A percentile compares a stretch with the other conserved stretches of the same genome.
phyloP scores from a whole-genome alignment of 2,329 filamentous ascomycete species.

The Chaetomiaceae sp. region DNA sequence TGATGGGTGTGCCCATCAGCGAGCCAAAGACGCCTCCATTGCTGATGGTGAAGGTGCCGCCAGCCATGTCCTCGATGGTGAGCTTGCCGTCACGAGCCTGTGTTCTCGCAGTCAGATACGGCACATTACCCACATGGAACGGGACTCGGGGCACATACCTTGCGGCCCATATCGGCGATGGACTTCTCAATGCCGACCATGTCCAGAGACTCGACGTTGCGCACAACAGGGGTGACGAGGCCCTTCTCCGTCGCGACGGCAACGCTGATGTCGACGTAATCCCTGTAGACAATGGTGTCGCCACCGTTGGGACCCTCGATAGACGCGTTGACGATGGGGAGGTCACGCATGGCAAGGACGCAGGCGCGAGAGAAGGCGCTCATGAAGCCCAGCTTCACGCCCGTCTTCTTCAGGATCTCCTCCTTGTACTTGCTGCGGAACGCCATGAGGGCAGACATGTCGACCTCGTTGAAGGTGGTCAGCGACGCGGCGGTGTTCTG shows the following conservation, averaged over 20 bases:
- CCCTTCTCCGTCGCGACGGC: conserved; percentile 97
- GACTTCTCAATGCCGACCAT: conserved; percentile 84
- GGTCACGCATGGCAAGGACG: conserved; percentile 86
- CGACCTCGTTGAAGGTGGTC: conserved; percentile 98
- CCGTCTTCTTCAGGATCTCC: conserved; percentile 89
- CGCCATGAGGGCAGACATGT: conserved; percentile 97
- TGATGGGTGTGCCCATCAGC: conserved; percentile 95
- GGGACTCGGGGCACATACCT: conserved; percentile 53
- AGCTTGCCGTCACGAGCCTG: conserved; percentile 92
- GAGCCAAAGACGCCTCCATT: conserved; percentile 97
- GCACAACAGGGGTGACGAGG: conserved; percentile 90
- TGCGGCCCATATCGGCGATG: conserved; percentile 92
- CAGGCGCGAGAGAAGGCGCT: conserved; percentile 90
- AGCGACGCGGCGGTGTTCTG: conserved; percentile 97
- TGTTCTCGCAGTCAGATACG: neutral
- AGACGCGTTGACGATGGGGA: conserved; percentile 93
- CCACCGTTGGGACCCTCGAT: conserved; percentile 94
- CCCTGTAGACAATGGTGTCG: conserved; percentile 95
- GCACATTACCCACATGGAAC: neutral
- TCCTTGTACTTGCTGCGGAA: conserved; percentile 98
- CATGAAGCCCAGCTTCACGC: conserved; percentile 99
- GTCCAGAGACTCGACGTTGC: conserved; percentile 85
- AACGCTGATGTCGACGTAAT: conserved; percentile 97
- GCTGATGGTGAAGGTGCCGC: conserved; percentile 96
- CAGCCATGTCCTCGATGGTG: conserved; percentile 98